Percentiles rank a stretch among this genome's conserved stretches.
phyloP scores from a whole-genome alignment of 1,284 basidiomycete species.

The Ganoderma sinense region DNA sequence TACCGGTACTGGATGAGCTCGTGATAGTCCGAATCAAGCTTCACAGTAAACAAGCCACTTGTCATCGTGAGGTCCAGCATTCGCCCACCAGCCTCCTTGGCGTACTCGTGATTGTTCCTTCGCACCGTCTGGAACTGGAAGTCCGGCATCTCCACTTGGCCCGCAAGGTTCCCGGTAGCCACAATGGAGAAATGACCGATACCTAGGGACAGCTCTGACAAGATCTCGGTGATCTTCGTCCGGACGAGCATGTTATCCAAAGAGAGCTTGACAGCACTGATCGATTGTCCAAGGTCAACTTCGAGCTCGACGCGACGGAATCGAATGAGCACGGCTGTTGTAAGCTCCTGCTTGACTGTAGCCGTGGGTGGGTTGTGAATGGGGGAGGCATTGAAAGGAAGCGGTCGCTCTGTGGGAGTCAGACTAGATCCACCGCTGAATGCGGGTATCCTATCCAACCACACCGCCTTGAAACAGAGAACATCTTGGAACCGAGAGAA shows the following conservation, averaged over 20 bases:
- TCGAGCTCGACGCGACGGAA: slow-evolving; percentile 77
- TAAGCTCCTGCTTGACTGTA: slow-evolving; percentile 54
- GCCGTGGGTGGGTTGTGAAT: slow-evolving; percentile 16
- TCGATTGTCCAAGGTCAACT: slow-evolving; percentile 81
- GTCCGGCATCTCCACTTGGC: slow-evolving; percentile 70
- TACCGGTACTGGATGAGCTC: slow-evolving; percentile 83
- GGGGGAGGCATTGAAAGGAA: slow-evolving; percentile 18
- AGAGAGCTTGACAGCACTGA: slow-evolving; percentile 69
- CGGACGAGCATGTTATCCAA: slow-evolving; percentile 67
- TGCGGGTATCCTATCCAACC: slow-evolving; percentile 85
- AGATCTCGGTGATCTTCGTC: slow-evolving; percentile 63
- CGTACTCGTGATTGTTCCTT: slow-evolving; percentile 50
- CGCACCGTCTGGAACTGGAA: slow-evolving; percentile 82
- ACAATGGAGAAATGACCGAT: slow-evolving; percentile 69
- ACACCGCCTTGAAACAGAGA: slow-evolving; percentile 90
- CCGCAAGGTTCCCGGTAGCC: slow-evolving; percentile 81
- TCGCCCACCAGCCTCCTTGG: slow-evolving; percentile 46
- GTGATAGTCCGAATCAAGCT: slow-evolving; percentile 81
- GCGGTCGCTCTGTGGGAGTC: slow-evolving; percentile 36
- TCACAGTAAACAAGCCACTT: slow-evolving; percentile 73
- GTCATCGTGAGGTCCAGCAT: slow-evolving; percentile 82
- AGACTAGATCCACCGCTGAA: slow-evolving; percentile 54
- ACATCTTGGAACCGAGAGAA: slow-evolving; percentile 88
- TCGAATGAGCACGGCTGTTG: slow-evolving; percentile 70
- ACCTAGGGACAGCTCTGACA: slow-evolving; percentile 70